Percentiles rank a stretch among this genome's conserved stretches.
phyloP scores from a whole-genome alignment of 1,139 yeast species.

The Hansenula anomala region DNA sequence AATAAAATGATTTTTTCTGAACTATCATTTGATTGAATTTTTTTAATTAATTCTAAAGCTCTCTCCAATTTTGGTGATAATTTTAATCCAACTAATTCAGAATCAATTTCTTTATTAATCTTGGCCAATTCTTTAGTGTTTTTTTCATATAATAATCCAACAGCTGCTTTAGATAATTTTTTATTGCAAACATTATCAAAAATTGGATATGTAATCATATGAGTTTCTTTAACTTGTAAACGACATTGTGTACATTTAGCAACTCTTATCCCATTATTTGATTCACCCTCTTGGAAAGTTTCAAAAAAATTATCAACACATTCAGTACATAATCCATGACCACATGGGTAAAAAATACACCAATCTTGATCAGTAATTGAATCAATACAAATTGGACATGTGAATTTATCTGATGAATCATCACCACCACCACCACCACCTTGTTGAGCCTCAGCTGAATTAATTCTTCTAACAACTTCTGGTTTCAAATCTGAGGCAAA shows the following conservation, averaged over 20 bases:
- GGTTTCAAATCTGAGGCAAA: conserved; percentile 22
- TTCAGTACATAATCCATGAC: conserved; percentile 62
- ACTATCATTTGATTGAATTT: conserved; percentile 37
- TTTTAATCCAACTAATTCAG: conserved; percentile 25
- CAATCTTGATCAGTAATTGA: conserved; percentile 24
- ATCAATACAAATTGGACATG: conserved; percentile 65
- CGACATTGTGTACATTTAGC: conserved; percentile 53
- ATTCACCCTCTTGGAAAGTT: conserved; percentile 29
- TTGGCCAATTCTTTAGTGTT: conserved; percentile 23
- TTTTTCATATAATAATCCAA: conserved; percentile 21
- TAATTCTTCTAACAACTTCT: conserved; percentile 23
- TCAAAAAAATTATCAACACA: conserved; percentile 55
- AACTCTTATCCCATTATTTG: conserved; percentile 30
- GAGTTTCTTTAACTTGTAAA: conserved; percentile 33
- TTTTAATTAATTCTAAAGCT: conserved; percentile 40
- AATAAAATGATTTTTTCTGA: conserved; percentile 71
- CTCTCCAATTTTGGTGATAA: conserved; percentile 53
- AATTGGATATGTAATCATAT: conserved; percentile 44
- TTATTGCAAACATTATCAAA: conserved; percentile 43
- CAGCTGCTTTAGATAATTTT: conserved; percentile 25
- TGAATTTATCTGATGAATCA: conserved; percentile 21
- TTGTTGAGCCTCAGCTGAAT: conserved; percentile 12
- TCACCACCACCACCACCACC: too few species aligned
- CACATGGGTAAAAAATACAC: conserved; percentile 54
- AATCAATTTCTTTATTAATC: conserved; percentile 28